Evolutionary conservation across 169 alveolate genomes (phyloP), one percentile per base, ranked within the genome.

Genomic region (Plasmodium vivax): DNA sequence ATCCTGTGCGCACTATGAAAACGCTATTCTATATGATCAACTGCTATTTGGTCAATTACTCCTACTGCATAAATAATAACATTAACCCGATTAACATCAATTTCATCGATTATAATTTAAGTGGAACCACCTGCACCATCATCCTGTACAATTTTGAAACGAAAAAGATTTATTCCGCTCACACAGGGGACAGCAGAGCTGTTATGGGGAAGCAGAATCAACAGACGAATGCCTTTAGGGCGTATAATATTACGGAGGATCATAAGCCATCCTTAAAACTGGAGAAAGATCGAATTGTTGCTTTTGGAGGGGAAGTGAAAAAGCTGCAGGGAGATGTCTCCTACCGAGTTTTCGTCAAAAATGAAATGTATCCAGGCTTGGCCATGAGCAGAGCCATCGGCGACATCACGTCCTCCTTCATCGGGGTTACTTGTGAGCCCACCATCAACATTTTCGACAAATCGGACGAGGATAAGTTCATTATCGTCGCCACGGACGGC

Each of bases 371-470:
- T 80, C 99, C 99, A 27, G 99, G 99, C 5, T 94, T 98, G 83
- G 98, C 99, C 8, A 97, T 98, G 99, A 96, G 98, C 38, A 96
- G 99, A 74, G 97, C 99, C 68, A 93, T 98, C 27, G 99, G 99
- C 1, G 99, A 98, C 85, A 93, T 96, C 56, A 92, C 97, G n/a
- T 98, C 98, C 2, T 95, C 97, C 51, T 93, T 96, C 36, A 97
- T 97, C 8, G 99, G 99, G 2, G 98, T 98, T 73, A 96, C 96
- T 23, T 96, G 97, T 27, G 97, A 96, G 6, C 99, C 99, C 7
- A 98, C 97, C 68, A 85, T 96, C n/a, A 72, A 75, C 19, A 96
- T 92, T 74, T 73, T 82, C 34, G 91, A 92, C 36, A 72, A 97
- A 74, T 83, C 95, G 9, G 94, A 91, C 5, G 94, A 93, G 82